Conservation (phyloP, 495 filamentous ascomycete genomes). For the Penicillium bovifimosum region DNA sequence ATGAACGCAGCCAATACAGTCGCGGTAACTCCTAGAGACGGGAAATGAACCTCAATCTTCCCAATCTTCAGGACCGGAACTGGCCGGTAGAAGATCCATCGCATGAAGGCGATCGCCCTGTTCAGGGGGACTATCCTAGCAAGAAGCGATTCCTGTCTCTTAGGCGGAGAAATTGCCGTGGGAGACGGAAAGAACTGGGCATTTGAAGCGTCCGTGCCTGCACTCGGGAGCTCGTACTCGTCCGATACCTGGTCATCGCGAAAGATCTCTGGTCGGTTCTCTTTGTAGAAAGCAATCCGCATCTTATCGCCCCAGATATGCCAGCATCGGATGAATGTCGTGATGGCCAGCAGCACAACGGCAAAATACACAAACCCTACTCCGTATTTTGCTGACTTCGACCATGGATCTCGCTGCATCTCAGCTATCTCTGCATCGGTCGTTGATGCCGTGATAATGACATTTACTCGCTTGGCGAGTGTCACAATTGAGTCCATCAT, state of each 20-base stretch:
- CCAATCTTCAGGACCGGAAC: constrained; percentile 64
- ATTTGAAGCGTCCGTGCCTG: constrained; percentile 61
- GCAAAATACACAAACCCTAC: constrained; percentile 83
- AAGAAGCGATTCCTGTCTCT: constrained; percentile 58
- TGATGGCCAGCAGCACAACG: constrained; percentile 59
- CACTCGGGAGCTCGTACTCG: constrained; percentile 62
- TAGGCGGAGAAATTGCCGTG: constrained; percentile 38
- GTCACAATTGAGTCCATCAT: constrained; percentile 21
- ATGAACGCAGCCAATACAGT: constrained; percentile 59
- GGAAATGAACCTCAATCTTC: constrained; percentile 61
- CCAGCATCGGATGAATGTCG: constrained; percentile 64
- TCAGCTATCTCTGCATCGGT: constrained; percentile 67
- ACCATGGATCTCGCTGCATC: constrained; percentile 72
- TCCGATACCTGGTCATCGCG: constrained; percentile 53
- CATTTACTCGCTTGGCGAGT: constrained; percentile 68
- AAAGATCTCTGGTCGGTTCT: constrained; percentile 53
- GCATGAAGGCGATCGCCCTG: constrained; percentile 66
- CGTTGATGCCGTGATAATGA: constrained; percentile 63
- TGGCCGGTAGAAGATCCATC: constrained; percentile 82
- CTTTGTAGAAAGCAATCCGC: constrained; percentile 74
- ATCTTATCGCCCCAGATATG: constrained; percentile 87
- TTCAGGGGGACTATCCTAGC: constrained; percentile 67
- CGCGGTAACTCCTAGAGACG: constrained; percentile 63
- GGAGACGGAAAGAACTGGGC: constrained; percentile 68
- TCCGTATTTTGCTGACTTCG: constrained; percentile 77